Evolutionary conservation across 2,329 filamentous ascomycete species (phyloP), one percentile per base, ranked within the genome.

Genomic region (Sporothrix protearum): DNA sequence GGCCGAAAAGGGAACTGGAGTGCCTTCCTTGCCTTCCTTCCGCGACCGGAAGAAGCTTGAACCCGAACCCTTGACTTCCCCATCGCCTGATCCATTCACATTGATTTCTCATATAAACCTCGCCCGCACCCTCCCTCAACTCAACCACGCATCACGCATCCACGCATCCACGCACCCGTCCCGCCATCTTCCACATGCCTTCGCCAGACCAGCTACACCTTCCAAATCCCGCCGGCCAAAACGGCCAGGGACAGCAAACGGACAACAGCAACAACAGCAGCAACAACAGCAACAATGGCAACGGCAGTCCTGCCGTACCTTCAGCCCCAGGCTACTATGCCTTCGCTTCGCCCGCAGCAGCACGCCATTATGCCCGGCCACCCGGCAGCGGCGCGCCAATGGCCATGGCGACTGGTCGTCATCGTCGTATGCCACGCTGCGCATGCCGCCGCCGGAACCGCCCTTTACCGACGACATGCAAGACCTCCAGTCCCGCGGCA

Each of bases 401-500:
- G 49, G 49, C 49, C 12, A 10, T 22, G 49, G 49, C 49, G 49
- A 45, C 36, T 64, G 59, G 59, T 28, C 36, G 10, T 8, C 22
- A n/a, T 49, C 28, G 42, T 49, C 28, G 42, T 67, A 67, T 10
- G 42, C 63, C 25, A 67, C 36, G 6, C 12, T 64, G 19, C 64
- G 45, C 42, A 36, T 49, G 45, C 64, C 42, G 25, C 64, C 64
- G 16, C 30, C 45, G 0, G 42, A 51, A 14, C 45, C 12, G 45
- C 45, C 64, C 2, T 85, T 86, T 78, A 86, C 85, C 0, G 74
- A 81, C 25, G 78, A 81, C 72, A 87, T 87, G 85, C 85, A 86
- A 76, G 86, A 89, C 77, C 83, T 82, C 6, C 87, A 89, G 77
- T 85, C 87, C 4, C 82, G 87, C 53, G 87, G 87, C 68, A 88